Evolutionary conservation across 345 rosid genomes (phyloP).

Genomic region (Gossypium anomalum): DNA sequence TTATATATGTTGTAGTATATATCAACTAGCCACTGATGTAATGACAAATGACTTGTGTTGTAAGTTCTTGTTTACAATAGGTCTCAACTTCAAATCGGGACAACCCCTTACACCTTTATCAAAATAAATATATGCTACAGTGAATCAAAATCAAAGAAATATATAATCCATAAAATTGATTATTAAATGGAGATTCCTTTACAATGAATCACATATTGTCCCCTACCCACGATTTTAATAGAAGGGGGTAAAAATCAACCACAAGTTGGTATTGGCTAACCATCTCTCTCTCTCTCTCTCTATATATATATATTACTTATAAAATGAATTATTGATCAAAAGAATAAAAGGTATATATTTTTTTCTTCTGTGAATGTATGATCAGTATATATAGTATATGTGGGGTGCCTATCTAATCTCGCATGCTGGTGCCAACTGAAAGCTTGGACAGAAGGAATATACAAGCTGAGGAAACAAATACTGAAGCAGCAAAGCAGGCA

Average conservation of each 20-base stretch:
- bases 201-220: not conserved
- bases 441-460: conserved; percentile 58
- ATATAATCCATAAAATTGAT: not conserved
- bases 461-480: conserved; percentile 50
- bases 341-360: not conserved
- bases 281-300: too few species aligned
- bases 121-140: too few species aligned
- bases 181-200: not conserved
- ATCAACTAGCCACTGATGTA: too few species aligned
- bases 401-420: conserved; percentile 8
- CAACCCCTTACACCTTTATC: too few species aligned
- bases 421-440: conserved; percentile 14
- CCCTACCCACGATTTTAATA: not conserved
- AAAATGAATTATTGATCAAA: conserved; percentile 5
- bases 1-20: too few species aligned
- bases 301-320: not conserved
- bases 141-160: not conserved
- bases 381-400: not conserved
- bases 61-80: too few species aligned
- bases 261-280: too few species aligned
- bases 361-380: not conserved
- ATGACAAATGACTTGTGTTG: too few species aligned
- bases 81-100: too few species aligned
- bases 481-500: conserved; percentile 62
- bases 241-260: too few species aligned